Conservation (phyloP, 2,329 filamentous ascomycete species). For the Beauveria caledonica region DNA sequence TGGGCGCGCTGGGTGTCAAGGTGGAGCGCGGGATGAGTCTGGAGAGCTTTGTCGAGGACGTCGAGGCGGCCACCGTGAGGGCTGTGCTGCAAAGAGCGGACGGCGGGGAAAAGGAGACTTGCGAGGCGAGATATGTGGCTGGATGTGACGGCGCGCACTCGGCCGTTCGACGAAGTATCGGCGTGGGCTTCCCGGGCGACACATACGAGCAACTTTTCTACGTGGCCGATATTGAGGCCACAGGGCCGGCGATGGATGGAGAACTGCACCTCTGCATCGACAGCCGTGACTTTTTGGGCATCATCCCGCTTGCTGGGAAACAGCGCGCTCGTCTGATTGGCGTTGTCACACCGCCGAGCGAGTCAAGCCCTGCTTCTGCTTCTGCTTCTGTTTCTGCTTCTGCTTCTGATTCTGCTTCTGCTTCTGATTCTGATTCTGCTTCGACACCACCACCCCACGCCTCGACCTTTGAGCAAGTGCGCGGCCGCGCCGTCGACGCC, state of each 20-base stretch:
- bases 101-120: background rate
- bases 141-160: slow-evolving; percentile 11
- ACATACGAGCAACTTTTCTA: slow-evolving; percentile 10
- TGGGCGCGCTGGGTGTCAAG: background rate
- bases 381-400: too few relatives aligned
- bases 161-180: background rate
- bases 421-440: background rate
- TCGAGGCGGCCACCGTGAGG: background rate
- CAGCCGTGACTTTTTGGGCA: slow-evolving; percentile 4
- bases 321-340: slow-evolving; percentile 5
- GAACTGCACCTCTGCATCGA: slow-evolving; percentile 8
- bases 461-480: slow-evolving; percentile 4
- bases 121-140: slow-evolving; percentile 2
- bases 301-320: background rate
- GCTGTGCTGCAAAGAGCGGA: background rate
- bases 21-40: slow-evolving; percentile 3
- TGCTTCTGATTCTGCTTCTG: background rate
- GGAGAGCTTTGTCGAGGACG: background rate
- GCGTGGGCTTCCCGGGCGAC: slow-evolving; percentile 1
- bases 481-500: background rate
- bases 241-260: slow-evolving; percentile 6
- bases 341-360: background rate
- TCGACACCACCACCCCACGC: background rate
- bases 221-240: slow-evolving; percentile 11
- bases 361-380: too few relatives aligned